A percentile compares a stretch with the other conserved stretches of the same genome.
Conservation (phyloP, 1,139 yeast species). For the Pichia sp. region DNA sequence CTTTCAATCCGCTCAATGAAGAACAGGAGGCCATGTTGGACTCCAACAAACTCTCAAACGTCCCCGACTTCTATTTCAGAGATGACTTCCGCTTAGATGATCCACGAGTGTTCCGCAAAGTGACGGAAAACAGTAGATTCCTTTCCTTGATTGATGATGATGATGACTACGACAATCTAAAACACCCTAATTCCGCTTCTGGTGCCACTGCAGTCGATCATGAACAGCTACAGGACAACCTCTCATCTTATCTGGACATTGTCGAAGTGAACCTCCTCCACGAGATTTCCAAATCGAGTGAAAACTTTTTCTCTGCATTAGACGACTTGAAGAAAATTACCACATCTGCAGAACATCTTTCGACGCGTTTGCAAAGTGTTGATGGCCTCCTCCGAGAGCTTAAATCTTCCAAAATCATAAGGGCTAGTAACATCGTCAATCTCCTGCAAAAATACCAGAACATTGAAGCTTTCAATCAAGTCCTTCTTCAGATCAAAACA, state of each 20-base stretch:
- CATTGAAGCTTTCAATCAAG: slow-evolving; percentile 54
- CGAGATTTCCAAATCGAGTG: slow-evolving; percentile 80
- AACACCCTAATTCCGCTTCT: slow-evolving; percentile 23
- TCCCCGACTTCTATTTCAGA: slow-evolving; percentile 67
- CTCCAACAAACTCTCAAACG: slow-evolving; percentile 27
- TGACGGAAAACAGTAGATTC: slow-evolving; percentile 47
- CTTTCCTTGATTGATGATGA: slow-evolving; percentile 19
- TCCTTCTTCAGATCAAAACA: slow-evolving; percentile 56
- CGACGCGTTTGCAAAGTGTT: slow-evolving; percentile 41
- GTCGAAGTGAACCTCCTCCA: slow-evolving; percentile 75
- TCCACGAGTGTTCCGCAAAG: slow-evolving; percentile 74
- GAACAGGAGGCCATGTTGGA: slow-evolving; percentile 21
- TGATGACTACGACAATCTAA: slow-evolving; percentile 19
- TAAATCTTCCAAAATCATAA: slow-evolving; percentile 44
- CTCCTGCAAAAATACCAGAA: slow-evolving; percentile 50
- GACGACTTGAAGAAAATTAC: slow-evolving; percentile 68
- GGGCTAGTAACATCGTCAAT: slow-evolving; percentile 47
- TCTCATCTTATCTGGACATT: slow-evolving; percentile 76
- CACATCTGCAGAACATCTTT: slow-evolving; percentile 45
- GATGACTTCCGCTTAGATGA: slow-evolving; percentile 76
- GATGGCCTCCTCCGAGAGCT: slow-evolving; percentile 35
- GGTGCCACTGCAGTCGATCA: slow-evolving; percentile 32
- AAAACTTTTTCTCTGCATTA: slow-evolving; percentile 76
- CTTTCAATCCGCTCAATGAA: slow-evolving; percentile 6
- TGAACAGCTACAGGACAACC: slow-evolving; percentile 64